These are phyloP conservation scores for Talaromyces sp. DNA, from an alignment of 2,329 filamentous ascomycete species.

Conservation along the genomic window DNA sequence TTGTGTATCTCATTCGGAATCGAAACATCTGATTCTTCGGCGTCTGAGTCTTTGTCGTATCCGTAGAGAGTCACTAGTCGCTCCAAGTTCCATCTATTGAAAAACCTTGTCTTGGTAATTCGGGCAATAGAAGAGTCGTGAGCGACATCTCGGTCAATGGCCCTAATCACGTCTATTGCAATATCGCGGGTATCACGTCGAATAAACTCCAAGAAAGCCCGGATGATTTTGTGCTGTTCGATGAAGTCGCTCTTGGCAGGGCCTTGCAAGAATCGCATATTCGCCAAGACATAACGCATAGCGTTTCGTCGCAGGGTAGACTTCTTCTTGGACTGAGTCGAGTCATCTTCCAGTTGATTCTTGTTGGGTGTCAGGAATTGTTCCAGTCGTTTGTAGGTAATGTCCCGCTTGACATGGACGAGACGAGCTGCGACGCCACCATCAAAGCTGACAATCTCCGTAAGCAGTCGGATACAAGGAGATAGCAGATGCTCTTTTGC, in stretches of 20 bases:
- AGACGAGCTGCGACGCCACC: constrained; percentile 74
- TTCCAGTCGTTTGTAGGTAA: constrained; percentile 74
- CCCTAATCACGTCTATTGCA: constrained; percentile 68
- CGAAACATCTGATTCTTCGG: constrained; percentile 38
- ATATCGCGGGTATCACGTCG: constrained; percentile 72
- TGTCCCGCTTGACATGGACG: constrained; percentile 72
- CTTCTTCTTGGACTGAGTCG: constrained; percentile 59
- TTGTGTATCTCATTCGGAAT: constrained; percentile 68
- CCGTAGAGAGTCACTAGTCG: constrained; percentile 69
- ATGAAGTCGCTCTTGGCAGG: constrained; percentile 79
- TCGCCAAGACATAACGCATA: constrained; percentile 72
- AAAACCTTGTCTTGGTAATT: constrained; percentile 67
- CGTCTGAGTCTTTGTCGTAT: constrained; percentile 44
- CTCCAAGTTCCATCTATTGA: constrained; percentile 70
- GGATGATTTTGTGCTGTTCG: constrained; percentile 65
- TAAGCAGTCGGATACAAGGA: constrained; percentile 77
- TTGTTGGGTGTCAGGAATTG: constrained; percentile 72
- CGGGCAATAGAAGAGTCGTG: constrained; percentile 69
- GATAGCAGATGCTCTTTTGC: constrained; percentile 84
- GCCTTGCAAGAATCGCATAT: constrained; percentile 71
- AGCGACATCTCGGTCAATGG: constrained; percentile 66
- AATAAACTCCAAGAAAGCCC: constrained; percentile 70
- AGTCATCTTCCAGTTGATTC: constrained; percentile 46
- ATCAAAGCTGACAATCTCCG: constrained; percentile 80
- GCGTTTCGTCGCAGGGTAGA: constrained; percentile 81